Evolutionary conservation across 192 early-diverging fungal genomes (phyloP), one percentile per base, ranked within the genome.

Genomic region (Coemansia sp.): DNA sequence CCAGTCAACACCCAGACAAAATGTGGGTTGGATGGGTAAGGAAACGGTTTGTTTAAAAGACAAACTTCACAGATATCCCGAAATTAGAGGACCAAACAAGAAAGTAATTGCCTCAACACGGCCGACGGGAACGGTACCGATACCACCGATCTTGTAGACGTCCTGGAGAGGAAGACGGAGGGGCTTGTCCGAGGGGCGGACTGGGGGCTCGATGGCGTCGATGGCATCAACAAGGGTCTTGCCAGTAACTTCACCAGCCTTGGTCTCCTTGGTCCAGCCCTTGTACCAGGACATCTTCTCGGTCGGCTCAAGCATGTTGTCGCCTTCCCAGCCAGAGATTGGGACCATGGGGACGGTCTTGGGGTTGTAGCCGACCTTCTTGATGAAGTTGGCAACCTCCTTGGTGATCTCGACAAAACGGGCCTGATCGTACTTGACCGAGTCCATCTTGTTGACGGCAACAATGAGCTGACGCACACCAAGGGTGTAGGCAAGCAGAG

Each of bases 401-500:
- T 96, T 95, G 84, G 91, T 86, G 84, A 96, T 96, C 86, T 96
- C 95, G 69, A 89, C 85, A 90, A 90, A 97, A 81, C 96, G 95
- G 74, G 87, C 92, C 86, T 96, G 88, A 79, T 87, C 90, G 88
- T 90, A 98, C 84, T 92, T 89, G 89, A 90, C 89, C 81, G 96
- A 87, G 90, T 98, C 96, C 95, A 98, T 98, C 91, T 98, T 98
- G 94, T 98, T 98, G 85, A 98, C 89, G 81, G 92, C 95, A 70
- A 98, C 95, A 67, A 98, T 95, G 81, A 98, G 89, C 88, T 98
- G 96, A 77, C 86, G 89, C 83, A 98, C 96, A 90, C 96, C 96
- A 69, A 98, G 93, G 80, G 93, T 94, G 92, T 88, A 94, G 69
- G 93, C 93, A 62, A 98, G 90, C 83, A 95, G 92, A 73, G 94